phyloP scores from a whole-genome alignment of 768 basidiomycete species.

The Chalciporus piperatus region DNA sequence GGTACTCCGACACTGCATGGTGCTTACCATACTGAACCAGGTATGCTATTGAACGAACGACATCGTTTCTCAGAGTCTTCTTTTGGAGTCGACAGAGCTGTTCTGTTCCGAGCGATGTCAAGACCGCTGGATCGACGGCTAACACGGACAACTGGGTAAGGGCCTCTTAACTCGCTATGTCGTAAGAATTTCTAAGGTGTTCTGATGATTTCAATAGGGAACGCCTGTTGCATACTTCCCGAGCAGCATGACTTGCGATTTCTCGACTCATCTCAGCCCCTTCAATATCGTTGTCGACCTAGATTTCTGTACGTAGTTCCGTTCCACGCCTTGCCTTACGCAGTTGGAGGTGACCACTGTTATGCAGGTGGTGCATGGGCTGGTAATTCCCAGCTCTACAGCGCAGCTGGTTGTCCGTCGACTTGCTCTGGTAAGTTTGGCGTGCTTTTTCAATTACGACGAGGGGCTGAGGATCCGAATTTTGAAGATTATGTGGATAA shows the following conservation, averaged over 20 bases:
- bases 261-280: slow-evolving; percentile 49
- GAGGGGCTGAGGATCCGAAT: background rate
- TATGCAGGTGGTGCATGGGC: slow-evolving; percentile 28
- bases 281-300: slow-evolving; percentile 67
- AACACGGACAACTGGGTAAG: slow-evolving; percentile 28
- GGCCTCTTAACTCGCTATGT: no score
- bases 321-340: background rate
- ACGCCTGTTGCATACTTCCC: slow-evolving; percentile 63
- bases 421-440: slow-evolving; percentile 24
- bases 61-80: slow-evolving; percentile 36
- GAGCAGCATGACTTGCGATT: slow-evolving; percentile 48
- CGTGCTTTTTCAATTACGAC: background rate
- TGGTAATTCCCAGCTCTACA: slow-evolving; percentile 18
- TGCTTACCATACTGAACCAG: slow-evolving; percentile 4
- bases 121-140: slow-evolving; percentile 14
- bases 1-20: background rate
- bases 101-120: slow-evolving; percentile 34
- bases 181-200: background rate
- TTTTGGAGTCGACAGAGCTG: slow-evolving; percentile 36
- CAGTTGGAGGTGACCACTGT: background rate
- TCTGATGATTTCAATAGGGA: slow-evolving; percentile 37
- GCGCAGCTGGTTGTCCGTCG: slow-evolving; percentile 23
- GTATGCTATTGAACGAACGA: slow-evolving; percentile 37
- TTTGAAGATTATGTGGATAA: slow-evolving; percentile 32
- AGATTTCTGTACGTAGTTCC: slow-evolving; percentile 23